A percentile compares a stretch with the other conserved stretches of the same genome.
Conservation (phyloP, 805 yeast species). For the Brettanomyces nanus region DNA sequence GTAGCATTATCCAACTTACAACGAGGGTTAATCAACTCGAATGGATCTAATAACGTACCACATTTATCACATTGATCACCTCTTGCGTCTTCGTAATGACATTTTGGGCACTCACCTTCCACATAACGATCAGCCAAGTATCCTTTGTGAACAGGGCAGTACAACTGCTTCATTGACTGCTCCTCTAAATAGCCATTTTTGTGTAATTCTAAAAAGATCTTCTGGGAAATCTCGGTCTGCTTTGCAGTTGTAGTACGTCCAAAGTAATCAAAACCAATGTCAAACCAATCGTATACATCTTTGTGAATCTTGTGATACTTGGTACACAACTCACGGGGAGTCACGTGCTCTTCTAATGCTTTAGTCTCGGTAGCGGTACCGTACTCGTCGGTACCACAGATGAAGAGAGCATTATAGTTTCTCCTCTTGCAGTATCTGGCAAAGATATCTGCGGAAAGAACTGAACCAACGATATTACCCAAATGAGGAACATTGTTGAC, state of each 20-base stretch:
- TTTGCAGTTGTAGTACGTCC: conserved; percentile 92
- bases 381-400: conserved; percentile 98
- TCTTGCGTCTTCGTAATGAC: conserved; percentile 93
- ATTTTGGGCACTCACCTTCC: conserved; percentile 95
- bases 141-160: conserved; percentile 84
- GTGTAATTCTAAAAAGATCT: conserved; percentile 69
- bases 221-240: conserved; percentile 95
- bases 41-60: conserved; percentile 83
- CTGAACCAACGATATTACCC: conserved; percentile 95
- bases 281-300: conserved; percentile 94
- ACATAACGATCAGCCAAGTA: conserved; percentile 94
- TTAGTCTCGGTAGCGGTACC: conserved; percentile 99
- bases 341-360: conserved; percentile 86
- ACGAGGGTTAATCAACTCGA: conserved; percentile 88
- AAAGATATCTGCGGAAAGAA: conserved; percentile 87
- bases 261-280: conserved; percentile 86
- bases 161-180: conserved; percentile 80
- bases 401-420: conserved; percentile 74
- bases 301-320: conserved; percentile 82
- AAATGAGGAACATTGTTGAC: conserved; percentile 98
- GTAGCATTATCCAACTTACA: conserved; percentile 85
- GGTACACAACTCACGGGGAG: conserved; percentile 85
- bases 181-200: conserved; percentile 80
- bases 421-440: conserved; percentile 85
- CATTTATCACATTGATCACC: conserved; percentile 99